Base-by-base conservation (phyloP, 2,329 filamentous ascomycete species). In the Gliomastix tumulicola region DNA sequence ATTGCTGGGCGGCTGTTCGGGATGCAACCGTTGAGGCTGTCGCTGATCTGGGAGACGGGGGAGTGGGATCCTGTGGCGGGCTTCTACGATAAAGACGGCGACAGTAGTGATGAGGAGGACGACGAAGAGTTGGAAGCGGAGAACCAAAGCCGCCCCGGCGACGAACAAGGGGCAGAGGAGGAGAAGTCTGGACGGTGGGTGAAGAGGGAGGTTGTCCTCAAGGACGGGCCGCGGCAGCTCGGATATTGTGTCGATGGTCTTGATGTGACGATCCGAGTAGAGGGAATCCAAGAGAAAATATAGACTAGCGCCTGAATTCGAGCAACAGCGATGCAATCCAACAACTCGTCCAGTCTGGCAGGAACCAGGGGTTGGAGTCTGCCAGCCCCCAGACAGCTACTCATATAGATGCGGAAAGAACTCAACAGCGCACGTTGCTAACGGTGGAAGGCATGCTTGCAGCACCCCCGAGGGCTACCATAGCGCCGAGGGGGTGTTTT, bases 41-140 rank as follows among this genome's bases (percentile, higher is more conserved):
- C 69, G 28, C 57, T 97, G 34, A 64, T 92, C 1, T 94, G 87
- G 84, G 88, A 95, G 63, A 95, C 88, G 8, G 86, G 87, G 16
- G 89, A 96, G 57, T 87, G 84, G 78, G 88, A 95, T 56, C 86
- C 86, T 0, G 79, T 88, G 1, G 73, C 73, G 8, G 71, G 74
- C 42, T 75, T 78, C 46, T 71, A 79, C 43, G 70, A 76, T 5
- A 70, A 72, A 21, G 76, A 76, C 30, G 71, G 63, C 37, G 68
- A 66, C 31, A 69, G 66, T 46, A 72, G 69, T 32, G 72, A 74
- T 21, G 71, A 73, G 7, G 68, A 73, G 21, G 38, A 39, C 17
- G 40, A 47, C 13, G 57, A 57, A 6, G 52, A 46, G n/a, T 56
- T 49, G 6, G 55, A 52, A 17, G 50, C 44, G 8, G 47, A 57